Evolutionary conservation across 1,284 basidiomycete species (phyloP), one percentile per base, ranked within the genome.

Genomic region (Baeospora myosura): DNA sequence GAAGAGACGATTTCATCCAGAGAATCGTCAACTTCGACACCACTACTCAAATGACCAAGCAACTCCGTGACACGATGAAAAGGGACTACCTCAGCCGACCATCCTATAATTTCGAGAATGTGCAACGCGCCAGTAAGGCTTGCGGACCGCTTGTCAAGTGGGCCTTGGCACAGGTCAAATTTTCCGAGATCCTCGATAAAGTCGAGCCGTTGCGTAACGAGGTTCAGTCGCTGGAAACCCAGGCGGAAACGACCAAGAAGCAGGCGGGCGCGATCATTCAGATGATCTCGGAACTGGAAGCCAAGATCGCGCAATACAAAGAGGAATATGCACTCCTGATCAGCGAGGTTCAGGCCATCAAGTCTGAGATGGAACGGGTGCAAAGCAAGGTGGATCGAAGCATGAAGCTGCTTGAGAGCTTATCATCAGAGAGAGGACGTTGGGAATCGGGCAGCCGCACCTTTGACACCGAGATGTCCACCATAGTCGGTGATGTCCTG

Each of bases 131-230:
- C 18, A 94, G 89, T 66, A 91, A 86, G 67, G 97, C 97, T 20
- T 98, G 96, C 60, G 96, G 96, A 33, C 97, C 96, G 16, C 78
- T 99, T 28, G 95, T 96, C 49, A 96, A 97, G 61, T 98, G 96
- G 96, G 94, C 86, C 5, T 80, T 98, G 44, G 96, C 96, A 1
- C 97, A 99, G 65, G 93, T 98, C 34, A 81, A 81, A 30, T 99
- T 92, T 72, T 98, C 96, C 4, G 92, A 96, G 63, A 99, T 99
- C 55, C 69, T 99, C 38, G 96, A 99, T 70, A 91, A 88, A 63
- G 93, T 99, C 20, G 96, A 96, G 44, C 96, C 96, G 8, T 73
- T 99, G 18, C 88, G 96, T 18, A 88, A 94, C 53, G 95, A 99
- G 61, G 95, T 99, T 1, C 83, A 90, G 50, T 88, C 88, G 7